A percentile compares a stretch with the other conserved stretches of the same genome.
These are phyloP conservation scores for Globomyces sp. DNA, from an alignment of 371 early-diverging fungal genomes.

Conservation along the genomic window DNA sequence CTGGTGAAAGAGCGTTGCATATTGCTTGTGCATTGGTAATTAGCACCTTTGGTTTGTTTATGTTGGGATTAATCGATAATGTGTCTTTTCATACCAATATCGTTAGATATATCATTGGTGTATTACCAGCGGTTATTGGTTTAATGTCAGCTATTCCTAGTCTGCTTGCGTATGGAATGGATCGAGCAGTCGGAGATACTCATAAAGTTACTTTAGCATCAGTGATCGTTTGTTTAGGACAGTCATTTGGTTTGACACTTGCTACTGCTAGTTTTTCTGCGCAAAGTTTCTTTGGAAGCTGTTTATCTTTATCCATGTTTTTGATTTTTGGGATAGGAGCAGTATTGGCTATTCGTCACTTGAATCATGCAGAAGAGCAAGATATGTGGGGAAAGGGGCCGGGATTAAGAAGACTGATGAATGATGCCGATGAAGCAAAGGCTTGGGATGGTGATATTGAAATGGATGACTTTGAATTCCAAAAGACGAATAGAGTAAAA, in stretches of 20 bases:
- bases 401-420: conserved; percentile 35
- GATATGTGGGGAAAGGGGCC: conserved; percentile 28
- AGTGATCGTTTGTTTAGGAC: conserved; percentile 22
- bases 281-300: not conserved
- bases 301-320: conserved; percentile 23
- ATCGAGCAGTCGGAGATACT: conserved; percentile 30
- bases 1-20: conserved; percentile 28
- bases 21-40: conserved; percentile 22
- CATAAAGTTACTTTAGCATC: conserved; percentile 26
- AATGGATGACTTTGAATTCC: conserved; percentile 27
- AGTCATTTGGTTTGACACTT: conserved; percentile 11
- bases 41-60: conserved; percentile 26
- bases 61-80: conserved; percentile 17
- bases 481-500: conserved; percentile 14
- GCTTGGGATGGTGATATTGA: conserved; percentile 32
- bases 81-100: not conserved
- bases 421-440: conserved; percentile 39
- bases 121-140: conserved; percentile 31
- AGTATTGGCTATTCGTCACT: not conserved
- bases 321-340: not conserved
- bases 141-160: conserved; percentile 28
- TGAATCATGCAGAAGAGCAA: conserved; percentile 26
- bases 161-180: conserved; percentile 31
- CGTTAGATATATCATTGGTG: conserved; percentile 26
- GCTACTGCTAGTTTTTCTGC: not conserved